Evolutionary conservation across 805 yeast genomes (phyloP).

Genomic region (Pichia nakasei): DNA sequence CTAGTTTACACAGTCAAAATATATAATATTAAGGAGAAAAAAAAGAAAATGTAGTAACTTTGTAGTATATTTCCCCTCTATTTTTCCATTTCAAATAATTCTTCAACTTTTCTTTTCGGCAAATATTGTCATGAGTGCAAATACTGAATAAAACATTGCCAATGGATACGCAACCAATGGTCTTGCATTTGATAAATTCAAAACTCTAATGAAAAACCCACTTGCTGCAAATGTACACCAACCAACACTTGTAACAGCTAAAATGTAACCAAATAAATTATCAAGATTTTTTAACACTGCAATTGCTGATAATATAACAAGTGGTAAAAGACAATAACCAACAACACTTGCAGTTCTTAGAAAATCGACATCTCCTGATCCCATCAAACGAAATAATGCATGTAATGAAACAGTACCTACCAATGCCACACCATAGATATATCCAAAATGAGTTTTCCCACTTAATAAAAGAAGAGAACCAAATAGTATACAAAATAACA

Average conservation of each 20-base stretch:
- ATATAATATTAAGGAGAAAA: not conserved
- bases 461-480: slow-evolving; percentile 76
- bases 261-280: slow-evolving; percentile 60
- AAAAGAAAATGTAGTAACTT: no score
- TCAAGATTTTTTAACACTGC: slow-evolving; percentile 63
- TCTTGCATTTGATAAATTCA: slow-evolving; percentile 78
- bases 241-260: slow-evolving; percentile 57
- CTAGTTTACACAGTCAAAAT: slow-evolving; percentile 28
- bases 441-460: slow-evolving; percentile 95
- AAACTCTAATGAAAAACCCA: slow-evolving; percentile 81
- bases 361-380: slow-evolving; percentile 43
- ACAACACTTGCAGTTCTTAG: slow-evolving; percentile 79
- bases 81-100: no score
- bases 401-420: slow-evolving; percentile 85
- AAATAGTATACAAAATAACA: slow-evolving; percentile 77
- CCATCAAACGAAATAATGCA: slow-evolving; percentile 79
- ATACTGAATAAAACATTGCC: slow-evolving; percentile 83
- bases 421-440: slow-evolving; percentile 91
- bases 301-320: slow-evolving; percentile 67
- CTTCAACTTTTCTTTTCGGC: slow-evolving; percentile 23
- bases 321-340: slow-evolving; percentile 89
- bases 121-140: slow-evolving; percentile 93
- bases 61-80: no score
- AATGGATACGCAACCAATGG: slow-evolving; percentile 89
- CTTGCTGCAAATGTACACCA: slow-evolving; percentile 96